Base-by-base conservation (phyloP, 352 stramenopile species). In the Phytophthora pinifolia region DNA sequence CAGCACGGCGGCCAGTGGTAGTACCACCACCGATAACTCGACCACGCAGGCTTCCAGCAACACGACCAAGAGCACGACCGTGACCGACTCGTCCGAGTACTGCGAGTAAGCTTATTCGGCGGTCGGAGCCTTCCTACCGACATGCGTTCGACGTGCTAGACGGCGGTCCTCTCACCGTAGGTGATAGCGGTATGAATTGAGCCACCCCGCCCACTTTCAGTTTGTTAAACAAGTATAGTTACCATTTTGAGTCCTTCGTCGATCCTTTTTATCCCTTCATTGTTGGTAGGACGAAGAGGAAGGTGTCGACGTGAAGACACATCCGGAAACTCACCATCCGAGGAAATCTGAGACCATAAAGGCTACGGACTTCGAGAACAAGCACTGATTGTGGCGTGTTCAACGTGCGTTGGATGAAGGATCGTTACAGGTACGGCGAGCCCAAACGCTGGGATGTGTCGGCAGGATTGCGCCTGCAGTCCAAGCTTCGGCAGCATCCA, bases 201-300 rank as follows among this genome's bases (percentile, higher is more conserved):
- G 62, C 52, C 46, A 52, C 29, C 46, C 46, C 31, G 22, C 51
- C 52, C 30, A 7, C 29, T 59, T 63, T 61, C 44, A 18, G 37
- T 55, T 44, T 67, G 54, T 67, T 61, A 54, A 51, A 67, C 36
- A 67, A 62, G 59, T 67, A 62, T 67, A 65, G 46, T 62, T 49
- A 38, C 29, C 15, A 20, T 65, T 65, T 56, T 59, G 38, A 43
- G 18, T 14, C 29, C 46, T 34, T 41, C 41, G n/a, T 46, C 30
- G 22, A 22, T 4, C 22, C 7, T 39, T 8, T 12, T 9, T 1
- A n/a, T 4, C 37, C 12, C 14, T 13, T 13, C 13, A 31, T 4
- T 7, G 34, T 38, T 49, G 44, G 22, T 2, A 6, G 22, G 2
- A 27, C 22, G 22, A 25, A 35, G 45, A 48, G 29, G 38, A 30